Evolutionary conservation across 495 filamentous ascomycete species (phyloP).

Genomic region (Xylaria grammica): DNA sequence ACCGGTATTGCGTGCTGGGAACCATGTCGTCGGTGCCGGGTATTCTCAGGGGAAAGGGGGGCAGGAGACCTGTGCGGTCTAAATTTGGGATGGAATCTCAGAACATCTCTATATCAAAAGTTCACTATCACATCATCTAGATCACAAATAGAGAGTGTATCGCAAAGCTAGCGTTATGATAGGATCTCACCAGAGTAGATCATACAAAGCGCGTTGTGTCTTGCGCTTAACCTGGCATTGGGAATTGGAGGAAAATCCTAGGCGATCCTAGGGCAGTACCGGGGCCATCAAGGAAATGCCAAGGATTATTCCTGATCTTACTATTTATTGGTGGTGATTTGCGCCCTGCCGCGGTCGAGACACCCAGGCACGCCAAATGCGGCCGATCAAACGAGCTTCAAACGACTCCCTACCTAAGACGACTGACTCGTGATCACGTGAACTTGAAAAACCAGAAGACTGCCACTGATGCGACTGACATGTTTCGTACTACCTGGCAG

Average conservation of each 20-base stretch:
- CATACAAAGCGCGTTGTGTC: slow-evolving; percentile 27
- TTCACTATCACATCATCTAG: slow-evolving; percentile 10
- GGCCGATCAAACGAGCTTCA: slow-evolving; percentile 40
- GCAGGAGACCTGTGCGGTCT: background rate
- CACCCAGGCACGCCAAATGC: slow-evolving; percentile 24
- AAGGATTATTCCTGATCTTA: slow-evolving; percentile 1
- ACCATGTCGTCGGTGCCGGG: background rate
- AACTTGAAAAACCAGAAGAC: background rate
- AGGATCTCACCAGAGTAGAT: slow-evolving; percentile 31
- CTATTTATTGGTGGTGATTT: slow-evolving; percentile 1
- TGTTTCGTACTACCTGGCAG: background rate
- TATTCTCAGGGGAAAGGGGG: background rate
- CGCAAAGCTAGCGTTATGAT: slow-evolving; percentile 20
- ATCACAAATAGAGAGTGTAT: slow-evolving; percentile 24
- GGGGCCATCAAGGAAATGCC: background rate
- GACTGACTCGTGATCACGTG: slow-evolving; percentile 3
- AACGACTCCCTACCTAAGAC: slow-evolving; percentile 15
- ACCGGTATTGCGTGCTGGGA: background rate
- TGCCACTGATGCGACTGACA: background rate
- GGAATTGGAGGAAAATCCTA: background rate
- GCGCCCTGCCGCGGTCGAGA: slow-evolving; percentile 10
- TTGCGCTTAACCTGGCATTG: slow-evolving; percentile 11
- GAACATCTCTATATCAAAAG: slow-evolving; percentile 4
- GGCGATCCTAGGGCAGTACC: slow-evolving; percentile 2
- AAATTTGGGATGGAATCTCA: background rate